phyloP scores from a whole-genome alignment of 164 flowering plant species.

The Piper longum region DNA sequence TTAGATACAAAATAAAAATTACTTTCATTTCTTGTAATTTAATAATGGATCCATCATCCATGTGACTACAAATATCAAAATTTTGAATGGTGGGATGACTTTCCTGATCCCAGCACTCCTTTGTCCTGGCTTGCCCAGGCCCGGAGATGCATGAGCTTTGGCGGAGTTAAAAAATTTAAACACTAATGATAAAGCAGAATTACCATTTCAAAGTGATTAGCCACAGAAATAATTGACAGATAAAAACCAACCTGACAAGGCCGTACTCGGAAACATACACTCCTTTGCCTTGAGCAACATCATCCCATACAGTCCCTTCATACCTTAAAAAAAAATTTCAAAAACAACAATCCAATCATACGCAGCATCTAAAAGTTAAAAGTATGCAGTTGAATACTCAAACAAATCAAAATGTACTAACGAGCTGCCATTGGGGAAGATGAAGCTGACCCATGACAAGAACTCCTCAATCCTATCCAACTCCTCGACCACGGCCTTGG shows the following conservation, averaged over 20 bases:
- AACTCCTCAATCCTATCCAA: slow-evolving; percentile 92
- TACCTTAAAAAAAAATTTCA: slow-evolving; percentile 29
- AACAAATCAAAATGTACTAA: slow-evolving; percentile 18
- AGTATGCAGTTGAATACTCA: no score
- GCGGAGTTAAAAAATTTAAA: no score
- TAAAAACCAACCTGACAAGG: slow-evolving; percentile 55
- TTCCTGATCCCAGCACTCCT: no score
- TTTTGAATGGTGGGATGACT: no score
- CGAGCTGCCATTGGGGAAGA: slow-evolving; percentile 85
- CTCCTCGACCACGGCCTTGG: slow-evolving; percentile 66
- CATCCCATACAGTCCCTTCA: slow-evolving; percentile 98
- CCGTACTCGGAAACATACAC: slow-evolving; percentile 70
- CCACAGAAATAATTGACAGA: neutral
- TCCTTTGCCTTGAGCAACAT: slow-evolving; percentile 91
- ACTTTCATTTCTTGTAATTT: no score
- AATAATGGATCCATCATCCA: no score
- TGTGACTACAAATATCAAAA: no score
- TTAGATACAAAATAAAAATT: no score
- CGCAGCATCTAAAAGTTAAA: no score
- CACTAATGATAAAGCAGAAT: neutral
- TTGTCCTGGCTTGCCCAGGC: no score
- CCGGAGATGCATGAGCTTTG: no score
- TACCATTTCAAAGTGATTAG: no score
- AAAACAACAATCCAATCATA: neutral
- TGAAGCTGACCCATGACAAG: slow-evolving; percentile 77